phyloP scores from a whole-genome alignment of 2,329 filamentous ascomycete genomes.

The Dactylellina leptospora region DNA sequence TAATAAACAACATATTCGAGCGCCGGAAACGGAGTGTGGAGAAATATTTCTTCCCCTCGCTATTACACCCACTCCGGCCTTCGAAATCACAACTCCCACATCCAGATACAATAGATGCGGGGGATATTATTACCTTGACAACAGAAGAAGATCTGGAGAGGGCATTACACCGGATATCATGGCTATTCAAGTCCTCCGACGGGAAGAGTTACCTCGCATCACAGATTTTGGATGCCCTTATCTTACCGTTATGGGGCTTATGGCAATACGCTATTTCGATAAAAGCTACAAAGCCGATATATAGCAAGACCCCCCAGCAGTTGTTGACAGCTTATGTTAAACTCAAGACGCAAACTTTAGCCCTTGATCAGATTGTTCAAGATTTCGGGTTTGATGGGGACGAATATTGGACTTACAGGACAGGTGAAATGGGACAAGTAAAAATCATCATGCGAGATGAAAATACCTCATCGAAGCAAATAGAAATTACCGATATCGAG shows the following conservation, averaged over 20 bases:
- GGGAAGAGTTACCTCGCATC: slow-evolving; percentile 28
- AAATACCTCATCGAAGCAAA: not conserved
- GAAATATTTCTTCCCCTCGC: slow-evolving; percentile 53
- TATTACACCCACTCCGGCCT: slow-evolving; percentile 52
- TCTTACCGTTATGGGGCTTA: slow-evolving; percentile 30
- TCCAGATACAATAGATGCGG: slow-evolving; percentile 8
- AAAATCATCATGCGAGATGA: slow-evolving; percentile 62
- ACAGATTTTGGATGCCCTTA: slow-evolving; percentile 11
- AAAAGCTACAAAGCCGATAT: slow-evolving; percentile 8
- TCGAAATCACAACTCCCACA: slow-evolving; percentile 17
- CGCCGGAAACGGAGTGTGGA: slow-evolving; percentile 50
- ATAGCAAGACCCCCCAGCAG: slow-evolving; percentile 18
- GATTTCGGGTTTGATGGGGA: slow-evolving; percentile 52
- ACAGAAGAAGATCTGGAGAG: slow-evolving; percentile 35
- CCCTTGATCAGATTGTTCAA: slow-evolving; percentile 44
- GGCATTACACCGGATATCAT: slow-evolving; percentile 15
- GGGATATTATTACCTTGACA: slow-evolving; percentile 27
- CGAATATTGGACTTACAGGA: slow-evolving; percentile 52
- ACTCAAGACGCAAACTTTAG: slow-evolving; percentile 3
- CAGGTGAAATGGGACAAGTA: slow-evolving; percentile 63
- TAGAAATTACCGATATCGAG: slow-evolving; percentile 60
- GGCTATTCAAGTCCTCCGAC: slow-evolving; percentile 25
- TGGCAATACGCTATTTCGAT: slow-evolving; percentile 42
- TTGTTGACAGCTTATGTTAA: slow-evolving; percentile 34
- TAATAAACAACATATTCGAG: slow-evolving; percentile 55